A percentile compares a stretch with the other conserved stretches of the same genome.
These are phyloP conservation scores for Trichodelitschia bisporula DNA, from an alignment of 495 filamentous ascomycete species.

Conservation along the genomic window DNA sequence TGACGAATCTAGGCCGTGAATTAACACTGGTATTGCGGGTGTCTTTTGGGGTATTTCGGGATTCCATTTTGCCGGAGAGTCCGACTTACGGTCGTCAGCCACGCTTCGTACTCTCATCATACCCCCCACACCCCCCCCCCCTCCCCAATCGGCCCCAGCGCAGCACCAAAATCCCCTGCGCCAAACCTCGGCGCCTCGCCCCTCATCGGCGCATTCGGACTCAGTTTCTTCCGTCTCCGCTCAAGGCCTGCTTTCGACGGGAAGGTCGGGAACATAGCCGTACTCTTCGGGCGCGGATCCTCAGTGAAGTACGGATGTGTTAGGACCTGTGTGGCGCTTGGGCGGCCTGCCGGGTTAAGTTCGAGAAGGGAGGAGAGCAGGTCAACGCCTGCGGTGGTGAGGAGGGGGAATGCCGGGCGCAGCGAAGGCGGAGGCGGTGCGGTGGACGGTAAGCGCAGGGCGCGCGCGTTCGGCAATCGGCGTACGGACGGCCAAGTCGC, in stretches of 20 bases:
- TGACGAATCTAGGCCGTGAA: no score
- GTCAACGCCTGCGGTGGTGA: constrained; percentile 47
- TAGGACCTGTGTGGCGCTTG: constrained; percentile 45
- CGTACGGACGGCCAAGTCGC: constrained; percentile 72
- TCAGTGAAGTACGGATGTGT: constrained; percentile 69
- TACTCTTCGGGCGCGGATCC: constrained; percentile 65
- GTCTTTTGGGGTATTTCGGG: no score
- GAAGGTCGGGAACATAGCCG: constrained; percentile 41
- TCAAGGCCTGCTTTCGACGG: constrained; percentile 89
- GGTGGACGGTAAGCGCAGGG: constrained; percentile 44
- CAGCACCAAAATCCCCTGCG: constrained; percentile 23
- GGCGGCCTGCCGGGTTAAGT: constrained; percentile 48
- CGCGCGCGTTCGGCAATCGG: constrained; percentile 69
- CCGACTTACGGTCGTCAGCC: background rate
- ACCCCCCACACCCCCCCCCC: no score
- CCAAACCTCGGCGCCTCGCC: constrained; percentile 44
- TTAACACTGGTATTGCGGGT: no score
- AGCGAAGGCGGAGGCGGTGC: constrained; percentile 5
- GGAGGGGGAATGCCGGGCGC: constrained; percentile 38
- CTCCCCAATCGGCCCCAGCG: no score
- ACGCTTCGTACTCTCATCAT: background rate
- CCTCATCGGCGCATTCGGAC: constrained; percentile 66
- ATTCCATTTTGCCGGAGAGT: no score
- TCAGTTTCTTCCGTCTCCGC: constrained; percentile 43
- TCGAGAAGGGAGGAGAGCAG: constrained; percentile 46